Base-by-base conservation (phyloP, 495 filamentous ascomycete species). In the Jackrogersella multiformis region DNA sequence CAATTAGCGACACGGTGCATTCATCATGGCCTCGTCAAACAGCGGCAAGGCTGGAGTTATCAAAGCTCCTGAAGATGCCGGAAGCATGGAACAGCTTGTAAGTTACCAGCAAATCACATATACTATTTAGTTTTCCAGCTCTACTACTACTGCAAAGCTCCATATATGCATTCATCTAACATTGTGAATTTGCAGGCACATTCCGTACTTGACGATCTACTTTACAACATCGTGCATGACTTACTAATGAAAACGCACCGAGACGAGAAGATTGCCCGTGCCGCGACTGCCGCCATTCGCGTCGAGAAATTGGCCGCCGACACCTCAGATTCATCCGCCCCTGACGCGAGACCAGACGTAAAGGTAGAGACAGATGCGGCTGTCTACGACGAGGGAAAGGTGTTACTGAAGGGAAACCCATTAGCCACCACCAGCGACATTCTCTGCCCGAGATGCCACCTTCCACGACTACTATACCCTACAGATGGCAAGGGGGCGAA, bases 211-310 rank as follows among this genome's bases (percentile, higher is more conserved):
- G 88, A 92, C 61, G 88, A 89, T 69, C 77, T 88, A 15, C 79
- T 91, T 64, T 88, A 90, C 77, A 91, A 91, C 71, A 87, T 91
- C 62, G 83, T 92, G 35, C 87, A 90, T 69, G 89, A 91, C 54
- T 78, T 90, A 46, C 78, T 91, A 55, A 81, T 90, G 61, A 87
- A 90, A 67, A 86, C 86, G 26, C 89, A 92, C 73, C 88, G 89
- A 38, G 86, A 91, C 69, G 89, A 92, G 76, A 91, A 91, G 74
- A 84, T 87, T 53, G 85, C 87, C 38, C 88, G 90, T 56, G 90
- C 88, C 74, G 81, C 83, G 41, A 90, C 91, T 36, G 91, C 91
- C 12, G 90, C 91, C 45, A 87, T 90, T 35, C 76, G 87, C 48
- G 87, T 90, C 66, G 82, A 90, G 76, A 88, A 90, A 76, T 82